A percentile compares a stretch with the other conserved stretches of the same genome.
phyloP scores from a whole-genome alignment of 139 green algal species.

The Chlorella sp. region DNA sequence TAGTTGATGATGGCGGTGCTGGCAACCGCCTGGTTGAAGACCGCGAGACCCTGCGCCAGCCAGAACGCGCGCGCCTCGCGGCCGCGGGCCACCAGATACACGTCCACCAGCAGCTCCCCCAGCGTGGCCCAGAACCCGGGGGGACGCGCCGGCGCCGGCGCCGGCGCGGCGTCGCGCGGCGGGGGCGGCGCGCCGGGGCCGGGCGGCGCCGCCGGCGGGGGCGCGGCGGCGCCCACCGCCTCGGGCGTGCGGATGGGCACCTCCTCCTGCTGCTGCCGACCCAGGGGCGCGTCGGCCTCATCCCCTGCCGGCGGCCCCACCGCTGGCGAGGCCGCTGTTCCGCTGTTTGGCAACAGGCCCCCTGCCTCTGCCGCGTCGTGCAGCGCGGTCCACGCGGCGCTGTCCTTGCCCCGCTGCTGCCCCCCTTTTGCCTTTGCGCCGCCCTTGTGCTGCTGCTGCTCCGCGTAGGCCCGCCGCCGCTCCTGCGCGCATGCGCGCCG shows the following conservation, averaged over 20 bases:
- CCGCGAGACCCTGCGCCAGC: slow-evolving; percentile 60
- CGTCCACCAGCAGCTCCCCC: slow-evolving; percentile 56
- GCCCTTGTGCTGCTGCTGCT: background rate
- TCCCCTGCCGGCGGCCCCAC: background rate
- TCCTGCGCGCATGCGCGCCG: too few relatives aligned
- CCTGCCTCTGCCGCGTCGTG: background rate
- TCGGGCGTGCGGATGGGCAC: background rate
- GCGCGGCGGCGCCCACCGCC: too few relatives aligned
- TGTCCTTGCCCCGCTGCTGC: background rate
- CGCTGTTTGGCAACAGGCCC: background rate
- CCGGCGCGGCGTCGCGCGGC: background rate
- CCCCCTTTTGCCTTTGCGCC: background rate
- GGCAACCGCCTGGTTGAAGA: slow-evolving; percentile 78
- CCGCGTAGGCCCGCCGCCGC: background rate
- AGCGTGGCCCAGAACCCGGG: slow-evolving; percentile 50
- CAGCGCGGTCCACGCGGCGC: too few relatives aligned
- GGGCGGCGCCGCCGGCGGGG: too few relatives aligned
- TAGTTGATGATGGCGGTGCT: slow-evolving; percentile 88
- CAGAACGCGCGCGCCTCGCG: slow-evolving; percentile 38
- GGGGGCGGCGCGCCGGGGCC: too few relatives aligned
- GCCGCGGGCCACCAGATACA: slow-evolving; percentile 52
- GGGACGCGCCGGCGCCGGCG: background rate
- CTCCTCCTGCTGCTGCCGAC: background rate
- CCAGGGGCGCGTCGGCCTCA: background rate
- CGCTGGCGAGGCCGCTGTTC: slow-evolving; percentile 19